Percentiles rank a stretch among this genome's conserved stretches.
Conservation (phyloP, 495 filamentous ascomycete species). For the Pseudotulostoma volvatum region DNA sequence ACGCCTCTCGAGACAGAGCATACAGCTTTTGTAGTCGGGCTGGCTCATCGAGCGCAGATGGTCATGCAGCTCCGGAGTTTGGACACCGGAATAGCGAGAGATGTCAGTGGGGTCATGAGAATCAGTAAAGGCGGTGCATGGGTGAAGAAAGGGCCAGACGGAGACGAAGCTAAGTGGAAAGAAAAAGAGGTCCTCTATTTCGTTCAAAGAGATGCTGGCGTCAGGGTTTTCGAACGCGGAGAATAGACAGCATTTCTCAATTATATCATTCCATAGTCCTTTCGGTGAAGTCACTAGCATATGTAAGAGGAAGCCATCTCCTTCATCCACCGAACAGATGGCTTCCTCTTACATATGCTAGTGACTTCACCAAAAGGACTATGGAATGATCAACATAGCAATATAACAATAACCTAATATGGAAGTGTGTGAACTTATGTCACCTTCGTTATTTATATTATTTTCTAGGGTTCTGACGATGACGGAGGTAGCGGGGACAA, state of each 20-base stretch:
- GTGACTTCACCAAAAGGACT: too few relatives aligned
- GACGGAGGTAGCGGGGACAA: too few relatives aligned
- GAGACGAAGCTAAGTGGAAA: constrained; percentile 20
- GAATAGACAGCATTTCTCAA: too few relatives aligned
- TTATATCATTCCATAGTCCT: too few relatives aligned
- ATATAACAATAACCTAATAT: too few relatives aligned
- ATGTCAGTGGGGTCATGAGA: constrained; percentile 80
- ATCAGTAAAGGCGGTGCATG: constrained; percentile 44
- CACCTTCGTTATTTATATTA: too few relatives aligned
- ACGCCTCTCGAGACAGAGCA: constrained; percentile 44
- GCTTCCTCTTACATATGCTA: background rate
- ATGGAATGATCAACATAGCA: too few relatives aligned
- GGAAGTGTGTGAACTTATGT: too few relatives aligned
- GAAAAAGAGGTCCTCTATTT: constrained; percentile 70
- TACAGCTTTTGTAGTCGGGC: constrained; percentile 45
- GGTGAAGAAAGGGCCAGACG: constrained; percentile 16
- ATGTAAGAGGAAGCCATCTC: constrained; percentile 16
- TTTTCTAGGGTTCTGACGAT: too few relatives aligned
- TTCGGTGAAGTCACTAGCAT: too few relatives aligned
- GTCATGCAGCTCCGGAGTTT: constrained; percentile 55
- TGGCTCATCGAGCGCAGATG: constrained; percentile 58
- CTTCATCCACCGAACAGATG: constrained; percentile 3
- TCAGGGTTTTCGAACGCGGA: constrained; percentile 67
- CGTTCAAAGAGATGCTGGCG: constrained; percentile 58
- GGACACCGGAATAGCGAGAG: constrained; percentile 71